These are phyloP conservation scores for Perkinsus chesapeaki DNA, from an alignment of 169 alveolate genomes.

Conservation along the genomic window DNA sequence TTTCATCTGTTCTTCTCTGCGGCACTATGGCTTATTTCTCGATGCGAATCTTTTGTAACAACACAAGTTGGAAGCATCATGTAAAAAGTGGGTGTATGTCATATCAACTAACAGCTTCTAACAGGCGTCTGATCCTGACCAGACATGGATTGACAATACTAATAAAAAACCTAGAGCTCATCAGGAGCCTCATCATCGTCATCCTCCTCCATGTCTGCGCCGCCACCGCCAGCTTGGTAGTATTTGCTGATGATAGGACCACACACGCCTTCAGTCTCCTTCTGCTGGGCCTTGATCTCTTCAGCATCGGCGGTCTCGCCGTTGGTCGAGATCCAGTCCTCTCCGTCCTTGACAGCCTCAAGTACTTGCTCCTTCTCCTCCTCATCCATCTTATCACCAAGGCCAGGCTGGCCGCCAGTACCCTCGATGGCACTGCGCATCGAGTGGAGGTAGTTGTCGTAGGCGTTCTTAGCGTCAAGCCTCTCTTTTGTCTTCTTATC, in stretches of 20 bases:
- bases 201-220: slow-evolving; percentile 43
- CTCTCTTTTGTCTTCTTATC: slow-evolving; percentile 77
- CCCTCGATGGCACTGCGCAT: slow-evolving; percentile 83
- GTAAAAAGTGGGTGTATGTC: too few relatives aligned
- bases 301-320: slow-evolving; percentile 83
- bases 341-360: slow-evolving; percentile 75
- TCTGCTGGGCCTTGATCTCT: slow-evolving; percentile 80
- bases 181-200: slow-evolving; percentile 64
- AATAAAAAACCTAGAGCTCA: slow-evolving; percentile 37
- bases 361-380: slow-evolving; percentile 75
- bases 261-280: slow-evolving; percentile 83
- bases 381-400: slow-evolving; percentile 77
- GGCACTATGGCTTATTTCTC: too few relatives aligned
- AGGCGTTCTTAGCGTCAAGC: slow-evolving; percentile 84
- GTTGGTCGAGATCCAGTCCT: slow-evolving; percentile 80
- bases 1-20: too few relatives aligned
- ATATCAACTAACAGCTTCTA: background rate
- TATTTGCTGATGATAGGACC: slow-evolving; percentile 87
- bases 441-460: slow-evolving; percentile 80
- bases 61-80: too few relatives aligned
- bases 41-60: too few relatives aligned
- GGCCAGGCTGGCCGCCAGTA: slow-evolving; percentile 62
- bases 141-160: background rate
- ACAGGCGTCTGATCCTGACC: background rate
- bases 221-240: slow-evolving; percentile 77